These are phyloP conservation scores for Eucalyptus erythrocorys DNA, from an alignment of 345 rosid genomes.

Conservation along the genomic window DNA sequence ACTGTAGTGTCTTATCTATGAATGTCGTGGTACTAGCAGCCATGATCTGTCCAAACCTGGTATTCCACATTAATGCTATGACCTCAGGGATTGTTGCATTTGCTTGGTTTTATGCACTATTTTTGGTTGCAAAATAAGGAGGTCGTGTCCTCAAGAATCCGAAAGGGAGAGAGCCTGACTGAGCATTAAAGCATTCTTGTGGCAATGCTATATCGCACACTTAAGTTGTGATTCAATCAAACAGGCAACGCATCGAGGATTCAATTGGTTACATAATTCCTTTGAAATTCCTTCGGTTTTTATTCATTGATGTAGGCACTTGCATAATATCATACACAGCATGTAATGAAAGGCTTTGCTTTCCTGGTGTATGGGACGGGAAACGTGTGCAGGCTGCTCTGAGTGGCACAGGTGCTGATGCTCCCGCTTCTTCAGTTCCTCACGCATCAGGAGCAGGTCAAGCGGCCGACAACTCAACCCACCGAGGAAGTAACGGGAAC, in stretches of 20 bases:
- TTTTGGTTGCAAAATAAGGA: background rate
- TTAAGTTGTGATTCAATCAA: background rate
- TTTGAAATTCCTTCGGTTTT: background rate
- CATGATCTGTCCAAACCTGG: background rate
- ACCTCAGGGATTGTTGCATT: background rate
- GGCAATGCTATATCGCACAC: background rate
- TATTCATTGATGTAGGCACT: background rate
- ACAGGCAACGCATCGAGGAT: background rate
- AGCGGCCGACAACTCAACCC: conserved; percentile 10
- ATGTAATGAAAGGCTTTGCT: conserved; percentile 3
- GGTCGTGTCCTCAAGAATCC: background rate
- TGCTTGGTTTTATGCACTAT: background rate
- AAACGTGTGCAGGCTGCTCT: conserved; percentile 9
- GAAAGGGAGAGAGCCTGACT: background rate
- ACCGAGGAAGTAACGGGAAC: conserved; percentile 17
- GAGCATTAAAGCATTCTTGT: background rate
- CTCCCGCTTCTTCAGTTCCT: conserved; percentile 18
- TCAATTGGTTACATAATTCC: background rate
- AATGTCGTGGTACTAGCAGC: background rate
- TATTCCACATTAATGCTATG: background rate
- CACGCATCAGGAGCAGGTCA: conserved; percentile 8
- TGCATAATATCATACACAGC: background rate
- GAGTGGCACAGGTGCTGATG: conserved; percentile 1
- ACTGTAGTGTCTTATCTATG: background rate
- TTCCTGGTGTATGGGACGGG: conserved; percentile 27